Evolutionary conservation across 768 basidiomycete species (phyloP), one percentile per base, ranked within the genome.

Genomic region (Macrolepiota dolichaula): DNA sequence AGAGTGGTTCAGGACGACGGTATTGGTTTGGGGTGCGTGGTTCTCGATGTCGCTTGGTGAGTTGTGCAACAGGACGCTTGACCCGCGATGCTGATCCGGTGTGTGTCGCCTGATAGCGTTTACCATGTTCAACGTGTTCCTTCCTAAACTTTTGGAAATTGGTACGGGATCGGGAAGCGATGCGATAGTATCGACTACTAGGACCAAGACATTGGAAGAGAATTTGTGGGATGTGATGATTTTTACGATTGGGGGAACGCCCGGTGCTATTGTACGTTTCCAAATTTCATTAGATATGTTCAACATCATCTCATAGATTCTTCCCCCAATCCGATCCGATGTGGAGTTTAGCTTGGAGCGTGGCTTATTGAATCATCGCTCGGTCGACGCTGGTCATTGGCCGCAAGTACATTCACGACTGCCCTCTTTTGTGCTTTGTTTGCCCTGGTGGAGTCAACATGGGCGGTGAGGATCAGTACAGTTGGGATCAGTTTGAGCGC

Each of bases 71-170:
- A 13, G 3, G 3, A 7, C 29, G 29, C 29, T 7, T 7, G 7
- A 32, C 7, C 3, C 29, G 7, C 29, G 7, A 32, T 32, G 7
- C 29, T 32, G 29, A 32, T 32, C 7, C 7, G 7, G 29, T 32
- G 29, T 32, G 3, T 32, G n/a, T n/a, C n/a, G n/a, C n/a, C 7
- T 32, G 29, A 32, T 32, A 91, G 90, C 85, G 0, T 94, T 87
- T 67, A 94, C 92, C 1, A 94, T 96, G 87, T 96, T 96, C 73
- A 96, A 96, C 69, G 92, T 94, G 27, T 96, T 85, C 69, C 80
- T 95, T 19, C 94, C 94, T 0, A 96, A 92, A 68, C 76, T 95
- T 11, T 74, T 96, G 38, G 94, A 96, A 74, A 81, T 82, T 27
- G 76, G 84, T 19, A 57, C 74, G 11, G 65, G 64, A 32, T 32